Base-by-base conservation (phyloP, 495 filamentous ascomycete genomes). In the Penicillium longicatenatum region DNA sequence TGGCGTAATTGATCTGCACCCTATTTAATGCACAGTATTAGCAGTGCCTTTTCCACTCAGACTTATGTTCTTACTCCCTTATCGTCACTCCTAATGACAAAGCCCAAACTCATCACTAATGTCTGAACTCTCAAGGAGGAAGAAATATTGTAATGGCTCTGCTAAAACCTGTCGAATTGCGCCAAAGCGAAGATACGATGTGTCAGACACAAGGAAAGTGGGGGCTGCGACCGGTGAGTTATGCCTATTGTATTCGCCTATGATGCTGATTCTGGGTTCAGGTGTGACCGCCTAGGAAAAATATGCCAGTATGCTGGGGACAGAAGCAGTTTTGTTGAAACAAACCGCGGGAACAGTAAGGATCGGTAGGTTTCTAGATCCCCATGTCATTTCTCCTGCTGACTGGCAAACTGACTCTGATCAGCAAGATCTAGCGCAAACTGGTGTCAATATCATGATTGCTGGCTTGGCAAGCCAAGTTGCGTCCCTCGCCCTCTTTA, bases 401-500 rank as follows among this genome's bases (percentile, higher is more conserved):
- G 10, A 55, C 43, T 29, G 16, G n/a, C n/a, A n/a, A n/a, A n/a
- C 82, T 10, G 63, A 68, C 10, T 64, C 68, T 31, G 56, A 62
- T 14, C 43, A 62, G 17, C 46, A 65, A 16, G 55, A 22, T 19
- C 51, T 53, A 5, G 44, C 52, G 3, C 55, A 78, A 22, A 67
- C 60, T 0, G 82, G 82, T 35, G 64, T 72, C 58, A 74, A 83
- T 55, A 74, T 81, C 66, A 82, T 84, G 80, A 77, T 84, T 53
- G 81, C 78, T 21, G 82, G 82, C 62, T 66, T 84, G 12, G 62
- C 75, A 6, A 80, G 75, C 62, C 84, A 87, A 62, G 82, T 84
- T 37, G 68, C 76, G 50, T 79, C 78, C 6, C 63, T 89, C 47
- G 61, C 66, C 0, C 44, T 82, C 19, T 88, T 86, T 75, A 75